phyloP scores from a whole-genome alignment of 768 basidiomycete species.

The Lepiota subincarnata region DNA sequence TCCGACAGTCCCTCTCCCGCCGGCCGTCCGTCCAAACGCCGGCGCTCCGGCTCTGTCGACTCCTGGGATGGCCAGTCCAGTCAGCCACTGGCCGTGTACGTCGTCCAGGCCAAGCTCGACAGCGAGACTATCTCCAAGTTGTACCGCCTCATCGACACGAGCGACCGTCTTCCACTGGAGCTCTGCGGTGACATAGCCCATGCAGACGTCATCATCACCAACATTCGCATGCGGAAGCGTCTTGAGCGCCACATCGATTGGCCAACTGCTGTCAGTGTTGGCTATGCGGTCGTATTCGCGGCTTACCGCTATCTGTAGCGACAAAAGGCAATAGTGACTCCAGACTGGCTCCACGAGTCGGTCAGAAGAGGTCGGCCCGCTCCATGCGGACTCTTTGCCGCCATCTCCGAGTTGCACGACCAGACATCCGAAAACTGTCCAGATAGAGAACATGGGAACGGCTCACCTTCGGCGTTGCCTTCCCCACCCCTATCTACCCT shows the following conservation, averaged over 20 bases:
- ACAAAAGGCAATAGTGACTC: constrained; percentile 64
- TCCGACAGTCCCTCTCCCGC: background rate
- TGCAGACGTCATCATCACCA: constrained; percentile 66
- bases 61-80: constrained; percentile 8
- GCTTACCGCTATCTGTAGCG: constrained; percentile 34
- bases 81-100: constrained; percentile 22
- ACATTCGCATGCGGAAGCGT: constrained; percentile 59
- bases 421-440: constrained; percentile 44
- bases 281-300: background rate
- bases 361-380: constrained; percentile 37
- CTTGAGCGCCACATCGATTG: constrained; percentile 68
- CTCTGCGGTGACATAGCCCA: constrained; percentile 37
- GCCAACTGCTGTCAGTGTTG: constrained; percentile 55
- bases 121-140: constrained; percentile 31
- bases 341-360: constrained; percentile 67
- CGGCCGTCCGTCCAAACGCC: constrained; percentile 6
- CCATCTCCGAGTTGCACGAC: constrained; percentile 46
- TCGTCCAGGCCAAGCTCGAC: constrained; percentile 37
- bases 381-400: constrained; percentile 54
- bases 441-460: constrained; percentile 23
- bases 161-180: constrained; percentile 19
- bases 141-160: constrained; percentile 29
- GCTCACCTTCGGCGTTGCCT: constrained; percentile 5
- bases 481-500: background rate
- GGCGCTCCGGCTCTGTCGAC: constrained; percentile 6